Evolutionary conservation across 139 green algal genomes (phyloP).

Genomic region (Chlorella sp.): DNA sequence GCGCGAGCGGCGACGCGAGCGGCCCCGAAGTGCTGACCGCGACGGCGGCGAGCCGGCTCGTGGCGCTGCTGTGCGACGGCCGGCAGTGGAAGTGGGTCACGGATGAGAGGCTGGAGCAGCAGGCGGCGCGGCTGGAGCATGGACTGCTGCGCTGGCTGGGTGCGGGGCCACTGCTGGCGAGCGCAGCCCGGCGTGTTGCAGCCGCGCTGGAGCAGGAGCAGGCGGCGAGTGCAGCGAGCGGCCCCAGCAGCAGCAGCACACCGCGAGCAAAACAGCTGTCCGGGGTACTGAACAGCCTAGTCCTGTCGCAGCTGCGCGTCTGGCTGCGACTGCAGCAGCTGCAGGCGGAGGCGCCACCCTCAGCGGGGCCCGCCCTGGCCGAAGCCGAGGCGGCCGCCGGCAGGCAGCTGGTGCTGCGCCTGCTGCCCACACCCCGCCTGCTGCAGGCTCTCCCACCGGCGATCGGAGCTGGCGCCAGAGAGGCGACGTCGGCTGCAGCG

Average conservation of each 20-base stretch:
- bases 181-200: constrained; percentile 17
- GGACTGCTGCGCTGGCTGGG: constrained; percentile 26
- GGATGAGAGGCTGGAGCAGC: background rate
- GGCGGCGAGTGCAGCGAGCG: background rate
- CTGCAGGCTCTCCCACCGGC: background rate
- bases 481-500: no score
- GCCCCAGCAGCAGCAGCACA: constrained; percentile 3
- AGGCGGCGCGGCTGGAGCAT: constrained; percentile 6
- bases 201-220: background rate
- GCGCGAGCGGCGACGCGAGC: background rate
- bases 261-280: constrained; percentile 22
- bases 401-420: background rate
- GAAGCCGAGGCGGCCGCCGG: no score
- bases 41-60: background rate
- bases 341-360: no score
- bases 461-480: no score
- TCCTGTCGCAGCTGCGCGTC: background rate
- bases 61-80: background rate
- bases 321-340: background rate
- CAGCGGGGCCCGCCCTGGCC: no score
- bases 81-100: constrained; percentile 18
- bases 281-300: constrained; percentile 12
- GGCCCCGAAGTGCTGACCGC: constrained; percentile 1
- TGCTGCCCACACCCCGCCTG: constrained; percentile 1
- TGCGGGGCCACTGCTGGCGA: constrained; percentile 16